Percentiles rank a stretch among this genome's conserved stretches.
These are phyloP conservation scores for Psilocybe cyanescens DNA, from an alignment of 768 basidiomycete genomes.

Conservation along the genomic window DNA sequence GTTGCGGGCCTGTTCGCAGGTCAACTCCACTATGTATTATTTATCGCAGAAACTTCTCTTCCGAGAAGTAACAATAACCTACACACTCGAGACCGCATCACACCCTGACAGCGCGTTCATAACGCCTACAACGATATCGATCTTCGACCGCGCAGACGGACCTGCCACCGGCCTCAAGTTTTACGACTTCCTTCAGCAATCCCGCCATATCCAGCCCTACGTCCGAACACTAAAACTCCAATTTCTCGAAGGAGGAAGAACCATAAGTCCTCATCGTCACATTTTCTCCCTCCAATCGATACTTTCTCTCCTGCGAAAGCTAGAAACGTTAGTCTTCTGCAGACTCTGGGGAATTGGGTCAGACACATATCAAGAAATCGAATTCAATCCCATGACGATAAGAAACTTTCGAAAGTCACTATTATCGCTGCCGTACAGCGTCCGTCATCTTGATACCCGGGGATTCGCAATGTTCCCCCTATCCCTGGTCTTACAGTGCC, in stretches of 20 bases:
- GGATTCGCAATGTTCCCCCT: background rate
- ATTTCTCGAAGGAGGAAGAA: background rate
- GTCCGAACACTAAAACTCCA: background rate
- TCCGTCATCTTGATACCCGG: background rate
- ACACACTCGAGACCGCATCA: background rate
- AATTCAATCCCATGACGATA: background rate
- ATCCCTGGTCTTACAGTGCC: background rate
- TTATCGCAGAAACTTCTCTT: background rate
- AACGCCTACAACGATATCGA: background rate
- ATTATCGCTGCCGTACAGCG: background rate
- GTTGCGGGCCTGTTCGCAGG: background rate
- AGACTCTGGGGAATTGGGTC: background rate
- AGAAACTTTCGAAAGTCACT: background rate
- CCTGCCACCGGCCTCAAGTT: background rate
- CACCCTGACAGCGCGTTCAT: background rate
- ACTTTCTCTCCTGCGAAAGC: background rate
- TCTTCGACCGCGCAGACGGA: background rate
- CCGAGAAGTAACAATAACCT: background rate
- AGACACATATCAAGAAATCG: background rate
- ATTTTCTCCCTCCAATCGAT: background rate
- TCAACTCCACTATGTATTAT: background rate
- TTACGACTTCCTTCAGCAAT: background rate
- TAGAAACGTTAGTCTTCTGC: background rate
- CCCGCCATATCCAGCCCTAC: background rate
- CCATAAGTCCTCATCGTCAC: background rate